Base-by-base conservation (phyloP, 2,329 filamentous ascomycete species). In the Coniochaeta prunicola region DNA sequence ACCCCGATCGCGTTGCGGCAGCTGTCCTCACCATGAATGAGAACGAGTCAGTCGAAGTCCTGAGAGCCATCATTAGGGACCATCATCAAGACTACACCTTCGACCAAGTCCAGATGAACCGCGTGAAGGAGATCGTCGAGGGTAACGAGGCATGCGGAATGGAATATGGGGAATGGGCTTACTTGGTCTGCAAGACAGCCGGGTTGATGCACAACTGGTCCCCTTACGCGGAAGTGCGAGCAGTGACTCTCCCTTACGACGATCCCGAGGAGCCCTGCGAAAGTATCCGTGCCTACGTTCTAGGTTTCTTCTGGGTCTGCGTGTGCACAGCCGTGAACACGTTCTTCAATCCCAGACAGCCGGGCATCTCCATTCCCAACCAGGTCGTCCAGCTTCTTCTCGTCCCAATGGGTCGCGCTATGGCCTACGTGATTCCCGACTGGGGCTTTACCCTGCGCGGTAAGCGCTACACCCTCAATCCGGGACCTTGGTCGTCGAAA, bases 371-470 rank as follows among this genome's bases (percentile, higher is more conserved):
- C 10, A 2, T 75, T 76, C 61, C 74, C 74, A 1, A 66, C 67
- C 38, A 76, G 9, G 74, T 76, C 6, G 73, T 75, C 56, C 77
- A 80, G 65, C 75, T 80, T 45, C 67, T 80, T 3, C 70, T 80
- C 0, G 80, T 71, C 19, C 80, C 80, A 0, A 72, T 77, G 21
- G 80, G 74, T 5, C 75, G 75, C 45, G 67, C 73, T 8, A 69
- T 80, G 34, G 77, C 77, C 13, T 73, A 64, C 42, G 61, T 71
- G 15, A 64, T 82, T 0, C 80, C 80, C 0, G 73, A 76, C 57
- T 77, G 74, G 70, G 74, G 76, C 4, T 59, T 81, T 58, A 75
- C 70, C 0, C 57, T 80, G 5, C 70, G 70, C 7, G 74, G 74
- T 19, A 72, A 70, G 1, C 68, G 71, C 19, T 69, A 70, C 60